phyloP scores from a whole-genome alignment of 2,329 filamentous ascomycete genomes.

The Neofusicoccum cordaticola region DNA sequence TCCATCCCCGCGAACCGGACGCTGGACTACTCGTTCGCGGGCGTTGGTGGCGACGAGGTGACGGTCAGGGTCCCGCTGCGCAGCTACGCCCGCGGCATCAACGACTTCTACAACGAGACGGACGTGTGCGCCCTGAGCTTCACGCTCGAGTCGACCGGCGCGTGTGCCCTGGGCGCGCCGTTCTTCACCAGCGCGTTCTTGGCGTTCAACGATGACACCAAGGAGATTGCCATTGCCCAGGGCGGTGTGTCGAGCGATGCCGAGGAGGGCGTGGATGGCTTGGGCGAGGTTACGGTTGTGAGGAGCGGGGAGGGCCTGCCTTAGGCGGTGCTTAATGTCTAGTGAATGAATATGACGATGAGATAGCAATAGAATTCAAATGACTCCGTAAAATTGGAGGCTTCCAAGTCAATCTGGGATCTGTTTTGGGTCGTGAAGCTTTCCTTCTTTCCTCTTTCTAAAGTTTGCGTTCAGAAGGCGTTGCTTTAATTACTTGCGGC shows the following conservation, averaged over 20 bases:
- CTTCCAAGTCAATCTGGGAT: too few relatives aligned
- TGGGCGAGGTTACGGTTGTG: neutral
- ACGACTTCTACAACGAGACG: conserved; percentile 3
- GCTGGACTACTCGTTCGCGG: conserved; percentile 8
- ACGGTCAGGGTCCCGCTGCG: conserved; percentile 1
- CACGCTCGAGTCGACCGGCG: conserved; percentile 21
- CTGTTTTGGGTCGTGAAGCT: too few relatives aligned
- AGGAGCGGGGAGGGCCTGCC: conserved; percentile 1
- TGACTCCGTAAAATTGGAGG: too few relatives aligned
- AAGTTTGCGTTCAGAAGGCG: too few relatives aligned
- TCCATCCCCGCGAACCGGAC: neutral
- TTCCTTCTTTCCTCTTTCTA: too few relatives aligned
- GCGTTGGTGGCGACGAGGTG: conserved; percentile 17
- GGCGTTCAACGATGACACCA: conserved; percentile 32
- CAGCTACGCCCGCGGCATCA: conserved; percentile 4
- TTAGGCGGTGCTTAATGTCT: neutral
- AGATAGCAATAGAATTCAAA: too few relatives aligned
- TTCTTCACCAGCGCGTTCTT: conserved; percentile 33
- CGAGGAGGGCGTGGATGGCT: conserved; percentile 1
- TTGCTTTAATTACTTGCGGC: too few relatives aligned
- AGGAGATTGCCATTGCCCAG: conserved; percentile 33
- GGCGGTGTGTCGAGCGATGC: conserved; percentile 23
- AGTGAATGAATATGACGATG: too few relatives aligned
- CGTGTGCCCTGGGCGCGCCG: conserved; percentile 27
- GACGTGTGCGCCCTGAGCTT: conserved; percentile 19